phyloP scores from a whole-genome alignment of 192 early-diverging fungal genomes.

The Oehlia diaphana region DNA sequence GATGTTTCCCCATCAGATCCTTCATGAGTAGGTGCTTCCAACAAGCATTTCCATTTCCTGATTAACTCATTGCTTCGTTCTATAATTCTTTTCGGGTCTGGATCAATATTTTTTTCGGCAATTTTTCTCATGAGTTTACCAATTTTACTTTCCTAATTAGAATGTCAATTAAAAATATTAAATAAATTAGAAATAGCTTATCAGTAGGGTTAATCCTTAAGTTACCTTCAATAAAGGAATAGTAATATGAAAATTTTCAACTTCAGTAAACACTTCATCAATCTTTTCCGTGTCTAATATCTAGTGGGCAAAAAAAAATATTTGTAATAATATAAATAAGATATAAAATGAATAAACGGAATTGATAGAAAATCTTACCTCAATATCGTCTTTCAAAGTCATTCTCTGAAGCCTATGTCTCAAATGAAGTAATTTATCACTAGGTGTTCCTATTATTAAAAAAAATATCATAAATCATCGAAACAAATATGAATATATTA shows the following conservation, averaged over 20 bases:
- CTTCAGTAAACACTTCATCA: slow-evolving; percentile 38
- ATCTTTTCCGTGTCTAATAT: slow-evolving; percentile 35
- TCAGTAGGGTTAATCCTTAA: neutral
- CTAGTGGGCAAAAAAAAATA: neutral
- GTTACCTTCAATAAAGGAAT: slow-evolving; percentile 42
- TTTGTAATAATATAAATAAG: neutral
- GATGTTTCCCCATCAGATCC: slow-evolving; percentile 8
- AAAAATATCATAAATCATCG: neutral
- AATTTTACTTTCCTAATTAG: slow-evolving; percentile 43
- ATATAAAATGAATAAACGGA: neutral
- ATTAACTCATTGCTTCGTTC: slow-evolving; percentile 38
- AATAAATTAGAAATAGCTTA: neutral
- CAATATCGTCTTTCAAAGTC: slow-evolving; percentile 33
- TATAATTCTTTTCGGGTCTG: slow-evolving; percentile 34
- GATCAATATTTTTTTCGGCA: slow-evolving; percentile 33
- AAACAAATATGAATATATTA: neutral
- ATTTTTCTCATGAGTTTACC: slow-evolving; percentile 48
- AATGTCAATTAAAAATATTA: neutral
- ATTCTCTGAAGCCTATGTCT: slow-evolving; percentile 45
- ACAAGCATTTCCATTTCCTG: slow-evolving; percentile 40
- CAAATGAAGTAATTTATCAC: slow-evolving; percentile 35
- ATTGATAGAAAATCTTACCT: slow-evolving; percentile 20
- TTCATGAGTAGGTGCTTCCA: slow-evolving; percentile 32
- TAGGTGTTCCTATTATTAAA: slow-evolving; percentile 19
- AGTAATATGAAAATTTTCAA: slow-evolving; percentile 41